A percentile compares a stretch with the other conserved stretches of the same genome.
Evolutionary conservation across 768 basidiomycete genomes (phyloP).

Genomic region (Boletus edulis): DNA sequence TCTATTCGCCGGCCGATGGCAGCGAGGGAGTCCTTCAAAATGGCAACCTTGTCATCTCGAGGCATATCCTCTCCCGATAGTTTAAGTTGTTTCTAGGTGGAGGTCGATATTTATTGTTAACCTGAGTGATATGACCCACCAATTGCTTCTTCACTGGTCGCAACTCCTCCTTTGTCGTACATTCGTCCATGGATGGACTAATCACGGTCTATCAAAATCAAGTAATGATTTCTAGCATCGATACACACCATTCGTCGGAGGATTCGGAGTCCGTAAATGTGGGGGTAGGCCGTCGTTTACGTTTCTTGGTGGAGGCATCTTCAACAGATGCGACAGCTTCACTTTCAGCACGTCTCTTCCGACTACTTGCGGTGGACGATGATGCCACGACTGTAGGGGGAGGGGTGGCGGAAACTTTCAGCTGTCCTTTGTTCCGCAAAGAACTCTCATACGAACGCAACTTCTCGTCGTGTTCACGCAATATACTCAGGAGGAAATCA

Average conservation of each 20-base stretch:
- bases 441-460: slow-evolving; percentile 84
- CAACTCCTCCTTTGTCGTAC: slow-evolving; percentile 87
- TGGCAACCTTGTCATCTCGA: slow-evolving; percentile 93
- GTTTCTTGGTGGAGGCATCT: slow-evolving; percentile 63
- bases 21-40: slow-evolving; percentile 92
- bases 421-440: slow-evolving; percentile 64
- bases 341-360: slow-evolving; percentile 81
- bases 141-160: slow-evolving; percentile 97
- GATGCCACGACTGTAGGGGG: slow-evolving; percentile 71
- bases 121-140: slow-evolving; percentile 42
- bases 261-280: slow-evolving; percentile 95
- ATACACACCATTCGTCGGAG: slow-evolving; percentile 82
- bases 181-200: slow-evolving; percentile 95
- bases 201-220: slow-evolving; percentile 1
- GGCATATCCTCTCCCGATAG: slow-evolving; percentile 90
- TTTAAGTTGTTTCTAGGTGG: slow-evolving; percentile 85
- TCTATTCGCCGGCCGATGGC: slow-evolving; percentile 94
- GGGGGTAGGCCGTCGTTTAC: slow-evolving; percentile 92
- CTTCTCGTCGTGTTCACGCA: slow-evolving; percentile 89
- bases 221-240: background rate
- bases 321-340: slow-evolving; percentile 82
- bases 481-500: slow-evolving; percentile 83
- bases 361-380: slow-evolving; percentile 52
- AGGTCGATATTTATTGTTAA: slow-evolving; percentile 2
- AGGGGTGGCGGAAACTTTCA: slow-evolving; percentile 73